phyloP scores from a whole-genome alignment of 1,284 basidiomycete species.

The Neolentinus lepideus region DNA sequence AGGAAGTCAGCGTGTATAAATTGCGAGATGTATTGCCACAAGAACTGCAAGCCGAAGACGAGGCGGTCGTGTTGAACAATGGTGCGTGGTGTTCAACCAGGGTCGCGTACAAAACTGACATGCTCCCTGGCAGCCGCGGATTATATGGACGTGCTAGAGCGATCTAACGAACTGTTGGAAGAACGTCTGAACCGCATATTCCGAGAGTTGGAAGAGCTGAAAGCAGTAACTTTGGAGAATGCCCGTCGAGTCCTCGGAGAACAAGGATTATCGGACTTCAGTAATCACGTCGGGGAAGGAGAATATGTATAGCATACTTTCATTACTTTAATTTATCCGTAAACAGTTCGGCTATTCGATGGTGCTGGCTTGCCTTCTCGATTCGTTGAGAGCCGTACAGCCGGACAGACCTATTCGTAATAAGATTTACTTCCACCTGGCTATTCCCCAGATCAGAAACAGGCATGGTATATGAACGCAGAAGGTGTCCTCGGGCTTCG shows the following conservation, averaged over 20 bases:
- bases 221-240: background rate
- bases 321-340: background rate
- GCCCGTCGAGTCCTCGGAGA: background rate
- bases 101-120: background rate
- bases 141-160: background rate
- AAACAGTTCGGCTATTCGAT: background rate
- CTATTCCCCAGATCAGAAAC: no score
- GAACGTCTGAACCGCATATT: background rate
- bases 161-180: background rate
- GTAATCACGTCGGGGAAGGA: background rate
- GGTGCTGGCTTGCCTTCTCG: background rate
- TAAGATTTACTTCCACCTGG: no score
- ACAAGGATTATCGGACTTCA: background rate
- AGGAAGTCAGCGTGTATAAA: background rate
- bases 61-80: background rate
- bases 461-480: no score
- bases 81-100: background rate
- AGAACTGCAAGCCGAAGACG: constrained; percentile 1
- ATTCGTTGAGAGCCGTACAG: background rate
- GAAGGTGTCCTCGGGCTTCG: no score
- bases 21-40: background rate
- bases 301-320: background rate
- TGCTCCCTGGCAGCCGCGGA: background rate
- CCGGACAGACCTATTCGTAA: no score
- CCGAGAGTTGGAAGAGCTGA: background rate